Base-by-base conservation (phyloP, 2,329 filamentous ascomycete species). In the Thielaviopsis euricoi region DNA sequence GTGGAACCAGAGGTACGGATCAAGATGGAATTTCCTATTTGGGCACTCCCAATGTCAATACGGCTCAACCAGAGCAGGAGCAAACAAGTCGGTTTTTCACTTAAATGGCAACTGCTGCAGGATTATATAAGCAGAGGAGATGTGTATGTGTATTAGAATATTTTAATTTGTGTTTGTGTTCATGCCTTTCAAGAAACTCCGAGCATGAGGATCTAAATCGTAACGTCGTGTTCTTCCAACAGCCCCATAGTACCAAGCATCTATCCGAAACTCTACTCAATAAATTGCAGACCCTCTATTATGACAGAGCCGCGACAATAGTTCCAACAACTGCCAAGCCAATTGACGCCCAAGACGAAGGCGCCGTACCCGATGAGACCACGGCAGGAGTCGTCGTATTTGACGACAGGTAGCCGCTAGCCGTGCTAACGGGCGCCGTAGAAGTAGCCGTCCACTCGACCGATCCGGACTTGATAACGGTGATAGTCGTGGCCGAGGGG, bases 291-390 rank as follows among this genome's bases (percentile, higher is more conserved):
- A n/a, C 7, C 10, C 37, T 43, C 17, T 43, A 43, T 12, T 43
- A 43, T n/a, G 37, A 43, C 37, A 43, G 15, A 43, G 37, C 43
- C 6, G 29, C 46, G 9, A 57, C 2, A 22, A 57, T 33, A 52
- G 55, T 21, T 19, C 55, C 50, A 23, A 29, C 55, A 19, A 53
- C 15, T 13, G 55, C 65, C 63, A 46, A 29, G 37, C 53, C 25
- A 13, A 21, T 7, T 49, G 17, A 33, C 53, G 37, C 25, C n/a
- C 64, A 65, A 33, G 63, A 62, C 12, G 62, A 61, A 9, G 15
- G 4, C n/a, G 15, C n/a, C 13, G 52, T 13, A 40, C 40, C 58
- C 17, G 33, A 29, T 5, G 58, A 60, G 21, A 58, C 55, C 54
- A 60, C 55, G 17, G 57, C 52, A 15, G 58, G 48, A 22, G 48